phyloP scores from a whole-genome alignment of 1,139 yeast species.

The Blastobotrys illinoisensis region DNA sequence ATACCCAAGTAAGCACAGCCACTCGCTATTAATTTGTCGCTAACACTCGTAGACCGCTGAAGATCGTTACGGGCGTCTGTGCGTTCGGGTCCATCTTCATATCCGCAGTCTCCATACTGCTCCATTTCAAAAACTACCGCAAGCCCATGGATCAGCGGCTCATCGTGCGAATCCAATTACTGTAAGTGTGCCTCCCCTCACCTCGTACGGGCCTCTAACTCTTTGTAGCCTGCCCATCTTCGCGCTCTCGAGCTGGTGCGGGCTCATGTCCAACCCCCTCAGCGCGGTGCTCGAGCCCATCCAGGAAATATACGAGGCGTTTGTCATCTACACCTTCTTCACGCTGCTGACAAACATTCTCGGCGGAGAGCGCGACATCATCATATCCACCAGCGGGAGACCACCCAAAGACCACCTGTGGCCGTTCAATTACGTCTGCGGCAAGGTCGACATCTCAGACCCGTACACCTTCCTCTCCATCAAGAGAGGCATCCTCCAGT shows the following conservation, averaged over 20 bases:
- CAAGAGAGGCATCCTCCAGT: slow-evolving; percentile 84
- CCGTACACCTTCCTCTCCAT: slow-evolving; percentile 71
- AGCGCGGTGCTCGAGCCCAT: slow-evolving; percentile 63
- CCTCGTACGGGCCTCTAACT: slow-evolving; percentile 3
- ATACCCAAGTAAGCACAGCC: background rate
- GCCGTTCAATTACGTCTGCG: slow-evolving; percentile 55
- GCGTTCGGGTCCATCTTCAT: slow-evolving; percentile 36
- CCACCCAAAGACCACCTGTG: slow-evolving; percentile 56
- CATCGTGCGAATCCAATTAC: slow-evolving; percentile 68
- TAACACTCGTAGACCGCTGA: slow-evolving; percentile 6
- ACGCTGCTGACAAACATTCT: slow-evolving; percentile 73
- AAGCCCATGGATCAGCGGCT: slow-evolving; percentile 86
- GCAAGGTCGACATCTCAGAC: slow-evolving; percentile 75
- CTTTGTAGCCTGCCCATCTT: slow-evolving; percentile 42
- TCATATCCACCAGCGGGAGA: slow-evolving; percentile 67
- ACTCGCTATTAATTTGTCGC: background rate
- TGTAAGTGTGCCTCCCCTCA: slow-evolving; percentile 20
- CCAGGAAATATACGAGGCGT: slow-evolving; percentile 89
- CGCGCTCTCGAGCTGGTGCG: slow-evolving; percentile 51
- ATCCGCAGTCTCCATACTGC: slow-evolving; percentile 43
- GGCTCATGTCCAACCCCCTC: slow-evolving; percentile 44
- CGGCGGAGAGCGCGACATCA: slow-evolving; percentile 88
- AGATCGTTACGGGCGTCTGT: slow-evolving; percentile 16
- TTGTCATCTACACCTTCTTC: slow-evolving; percentile 90
- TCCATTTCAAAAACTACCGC: slow-evolving; percentile 66